phyloP scores from a whole-genome alignment of 225 moss, liverwort and hornwort genomes.

The Climacium dendroides region DNA sequence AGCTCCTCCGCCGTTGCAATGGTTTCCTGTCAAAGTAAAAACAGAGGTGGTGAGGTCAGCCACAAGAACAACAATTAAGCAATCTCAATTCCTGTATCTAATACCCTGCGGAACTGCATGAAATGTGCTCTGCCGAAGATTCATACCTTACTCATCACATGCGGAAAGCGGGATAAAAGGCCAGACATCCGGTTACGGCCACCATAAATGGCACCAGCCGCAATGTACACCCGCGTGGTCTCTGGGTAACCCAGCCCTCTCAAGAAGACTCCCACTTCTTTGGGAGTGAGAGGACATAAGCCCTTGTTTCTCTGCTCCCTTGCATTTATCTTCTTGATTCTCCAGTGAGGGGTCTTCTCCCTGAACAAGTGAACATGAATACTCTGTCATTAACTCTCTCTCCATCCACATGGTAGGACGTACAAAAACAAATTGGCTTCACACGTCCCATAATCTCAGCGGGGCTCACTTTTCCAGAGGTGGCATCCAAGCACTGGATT shows the following conservation, averaged over 20 bases:
- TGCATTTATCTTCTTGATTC: constrained; percentile 58
- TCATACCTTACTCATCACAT: constrained; percentile 68
- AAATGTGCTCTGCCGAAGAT: no score
- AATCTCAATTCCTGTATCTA: not conserved
- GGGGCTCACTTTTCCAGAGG: not conserved
- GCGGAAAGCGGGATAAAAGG: constrained; percentile 56
- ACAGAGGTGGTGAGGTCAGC: not conserved
- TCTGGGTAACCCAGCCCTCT: constrained; percentile 61
- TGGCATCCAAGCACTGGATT: not conserved
- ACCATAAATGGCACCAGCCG: constrained; percentile 87
- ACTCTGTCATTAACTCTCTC: not conserved
- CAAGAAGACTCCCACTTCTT: constrained; percentile 90
- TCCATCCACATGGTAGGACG: not conserved
- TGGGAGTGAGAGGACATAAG: constrained; percentile 83
- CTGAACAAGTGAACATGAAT: constrained; percentile 24
- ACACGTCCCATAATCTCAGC: not conserved
- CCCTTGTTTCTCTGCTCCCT: constrained; percentile 62
- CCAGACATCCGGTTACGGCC: constrained; percentile 64
- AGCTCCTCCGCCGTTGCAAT: constrained; percentile 73
- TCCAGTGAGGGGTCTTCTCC: constrained; percentile 68
- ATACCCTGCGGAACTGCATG: not conserved
- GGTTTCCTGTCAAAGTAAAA: constrained; percentile 48
- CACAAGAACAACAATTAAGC: not conserved
- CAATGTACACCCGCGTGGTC: constrained; percentile 72
- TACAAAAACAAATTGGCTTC: not conserved